These are phyloP conservation scores for Triticum timopheevii DNA, from an alignment of 176 grass and related monocot genomes.

Conservation along the genomic window DNA sequence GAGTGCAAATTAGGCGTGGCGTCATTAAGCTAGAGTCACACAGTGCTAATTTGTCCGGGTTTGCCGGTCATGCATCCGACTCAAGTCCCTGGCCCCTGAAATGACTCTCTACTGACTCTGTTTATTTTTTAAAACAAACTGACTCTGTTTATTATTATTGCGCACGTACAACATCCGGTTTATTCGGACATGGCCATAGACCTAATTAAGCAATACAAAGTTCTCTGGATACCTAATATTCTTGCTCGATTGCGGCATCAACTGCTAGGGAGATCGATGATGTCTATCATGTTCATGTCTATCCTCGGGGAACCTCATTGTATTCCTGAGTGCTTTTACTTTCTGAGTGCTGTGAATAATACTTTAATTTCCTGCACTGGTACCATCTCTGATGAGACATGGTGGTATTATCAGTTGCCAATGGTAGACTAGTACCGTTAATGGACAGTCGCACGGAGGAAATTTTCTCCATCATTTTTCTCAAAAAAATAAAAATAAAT, in stretches of 20 bases:
- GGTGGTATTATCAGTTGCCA: not conserved
- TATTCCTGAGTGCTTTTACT: not conserved
- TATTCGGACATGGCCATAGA: constrained; percentile 6
- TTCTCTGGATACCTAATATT: too few species aligned
- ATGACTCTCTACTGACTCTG: not conserved
- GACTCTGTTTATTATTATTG: not conserved
- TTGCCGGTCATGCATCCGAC: constrained; percentile 37
- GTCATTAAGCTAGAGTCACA: not conserved
- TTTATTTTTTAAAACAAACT: not conserved
- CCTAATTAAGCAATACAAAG: constrained; percentile 26
- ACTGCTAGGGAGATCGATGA: not conserved
- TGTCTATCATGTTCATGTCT: not conserved
- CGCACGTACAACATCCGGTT: not conserved
- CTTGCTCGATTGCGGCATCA: too few species aligned
- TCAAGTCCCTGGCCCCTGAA: constrained; percentile 4
- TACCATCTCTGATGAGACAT: too few species aligned
- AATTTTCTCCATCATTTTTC: too few species aligned
- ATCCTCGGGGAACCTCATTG: constrained; percentile 16
- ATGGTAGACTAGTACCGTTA: not conserved
- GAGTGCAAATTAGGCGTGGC: too few species aligned
- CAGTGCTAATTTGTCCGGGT: constrained; percentile 11
- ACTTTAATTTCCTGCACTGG: not conserved
- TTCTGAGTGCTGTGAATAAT: not conserved
- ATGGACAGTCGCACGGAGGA: too few species aligned
- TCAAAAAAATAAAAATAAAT: too few species aligned